Conservation (phyloP, 202 grass and related monocot genomes). For the Panicum virgatum region DNA sequence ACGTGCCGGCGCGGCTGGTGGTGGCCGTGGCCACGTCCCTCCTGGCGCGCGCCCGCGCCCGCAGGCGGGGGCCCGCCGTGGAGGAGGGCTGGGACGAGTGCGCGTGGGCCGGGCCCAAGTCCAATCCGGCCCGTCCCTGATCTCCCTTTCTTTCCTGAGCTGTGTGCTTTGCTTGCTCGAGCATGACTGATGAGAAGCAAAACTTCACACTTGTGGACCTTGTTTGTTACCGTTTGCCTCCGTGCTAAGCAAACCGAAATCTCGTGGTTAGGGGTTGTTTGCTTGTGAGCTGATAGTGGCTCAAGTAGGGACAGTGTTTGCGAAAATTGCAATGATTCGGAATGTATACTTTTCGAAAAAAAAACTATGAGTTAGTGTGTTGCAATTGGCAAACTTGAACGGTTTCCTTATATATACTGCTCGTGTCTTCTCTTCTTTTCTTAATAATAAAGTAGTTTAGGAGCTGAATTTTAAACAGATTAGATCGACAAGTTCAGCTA, state of each 20-base stretch:
- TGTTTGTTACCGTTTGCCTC: not conserved
- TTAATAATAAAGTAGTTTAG: no score
- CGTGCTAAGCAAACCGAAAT: not conserved
- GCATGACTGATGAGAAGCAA: not conserved
- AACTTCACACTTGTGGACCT: not conserved
- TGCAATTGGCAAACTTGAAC: not conserved
- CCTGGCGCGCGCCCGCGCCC: conserved; percentile 16
- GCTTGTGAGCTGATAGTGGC: not conserved
- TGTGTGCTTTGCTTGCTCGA: not conserved
- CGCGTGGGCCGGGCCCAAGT: conserved; percentile 17
- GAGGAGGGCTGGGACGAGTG: conserved; percentile 79
- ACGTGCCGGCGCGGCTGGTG: conserved; percentile 49
- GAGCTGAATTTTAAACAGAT: no score
- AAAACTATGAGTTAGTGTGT: not conserved
- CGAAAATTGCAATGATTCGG: not conserved
- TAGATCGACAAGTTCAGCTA: no score
- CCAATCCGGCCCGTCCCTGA: not conserved
- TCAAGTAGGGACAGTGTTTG: not conserved
- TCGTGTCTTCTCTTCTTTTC: no score
- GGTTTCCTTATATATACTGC: no score
- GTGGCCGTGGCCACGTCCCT: conserved; percentile 33
- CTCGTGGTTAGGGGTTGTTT: conserved; percentile 16
- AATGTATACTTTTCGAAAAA: not conserved
- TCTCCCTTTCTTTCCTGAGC: accelerated
- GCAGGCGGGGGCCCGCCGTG: conserved; percentile 13